Base-by-base conservation (phyloP, 169 alveolate genomes). In the Theileria parva region DNA sequence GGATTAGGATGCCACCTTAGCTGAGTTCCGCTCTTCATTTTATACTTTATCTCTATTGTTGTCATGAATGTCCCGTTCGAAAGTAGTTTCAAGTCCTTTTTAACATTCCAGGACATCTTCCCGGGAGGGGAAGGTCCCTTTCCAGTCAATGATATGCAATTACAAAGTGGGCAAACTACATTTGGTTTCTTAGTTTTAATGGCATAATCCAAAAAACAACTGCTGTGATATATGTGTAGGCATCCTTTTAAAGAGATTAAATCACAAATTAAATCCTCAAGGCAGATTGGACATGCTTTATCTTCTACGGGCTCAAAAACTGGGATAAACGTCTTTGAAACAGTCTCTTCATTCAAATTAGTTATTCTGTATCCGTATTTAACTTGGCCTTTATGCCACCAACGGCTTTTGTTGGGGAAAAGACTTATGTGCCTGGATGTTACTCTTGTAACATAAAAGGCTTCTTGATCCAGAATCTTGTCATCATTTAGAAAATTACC, bases 71-170 rank as follows among this genome's bases (percentile, higher is more conserved):
- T 67, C 59, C 64, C 84, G 27, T 76, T 59, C 0, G 57, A 39
- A 12, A 60, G 64, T 13, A 64, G 61, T 2, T 28, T 32, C 64
- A 76, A n/a, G 27, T 64, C 75, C 64, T 69, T 60, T n/a, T 69
- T 76, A 63, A 76, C 66, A 23, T 32, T 67, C 84, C 84, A 76
- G 2, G 84, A 76, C 84, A 76, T 76, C 67, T 60, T 76, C 23
- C 84, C 84, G 0, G 80, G 79, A 6, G 84, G 84, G 0, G 84
- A 76, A 19, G 84, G 84, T 7, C 84, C 84, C 32, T 44, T 68
- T 32, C 84, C 84, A 25, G 70, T 21, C 23, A 76, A 23, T 21
- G 84, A 63, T 17, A 69, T 32, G 51, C 60, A 50, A 30, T 48
- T 39, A 28, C 84, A 76, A 21, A 76, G 68, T 23, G 84, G 84